Percentiles rank a stretch among this genome's conserved stretches.
phyloP scores from a whole-genome alignment of 148 eudicot genomes.

The Camellia lanceoleosa region DNA sequence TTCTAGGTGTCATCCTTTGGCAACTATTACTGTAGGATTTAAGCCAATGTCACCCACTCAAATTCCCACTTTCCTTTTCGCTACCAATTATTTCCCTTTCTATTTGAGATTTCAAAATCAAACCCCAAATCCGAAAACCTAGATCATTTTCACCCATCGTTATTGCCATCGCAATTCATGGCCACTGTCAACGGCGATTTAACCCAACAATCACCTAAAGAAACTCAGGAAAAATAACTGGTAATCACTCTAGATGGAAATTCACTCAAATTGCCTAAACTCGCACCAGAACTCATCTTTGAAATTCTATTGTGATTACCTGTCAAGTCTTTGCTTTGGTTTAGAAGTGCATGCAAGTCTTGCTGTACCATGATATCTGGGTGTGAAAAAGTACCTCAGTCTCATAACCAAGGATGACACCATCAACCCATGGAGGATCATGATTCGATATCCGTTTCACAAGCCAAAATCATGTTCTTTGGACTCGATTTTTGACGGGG shows the following conservation, averaged over 20 bases:
- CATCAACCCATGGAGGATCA: neutral
- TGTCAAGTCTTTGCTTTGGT: neutral
- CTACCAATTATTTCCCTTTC: conserved; percentile 2
- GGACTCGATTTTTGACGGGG: too few relatives aligned
- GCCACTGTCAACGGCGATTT: neutral
- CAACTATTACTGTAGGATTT: neutral
- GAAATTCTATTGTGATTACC: conserved; percentile 9
- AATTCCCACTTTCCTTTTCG: neutral
- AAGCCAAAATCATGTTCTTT: neutral
- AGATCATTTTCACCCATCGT: neutral
- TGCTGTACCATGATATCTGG: neutral
- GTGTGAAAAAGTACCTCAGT: conserved; percentile 9
- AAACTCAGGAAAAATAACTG: neutral
- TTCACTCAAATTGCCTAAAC: neutral
- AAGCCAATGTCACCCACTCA: neutral
- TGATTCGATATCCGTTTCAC: neutral
- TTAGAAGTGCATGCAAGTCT: neutral
- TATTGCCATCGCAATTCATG: neutral
- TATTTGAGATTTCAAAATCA: neutral
- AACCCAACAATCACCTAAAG: neutral
- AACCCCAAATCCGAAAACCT: neutral
- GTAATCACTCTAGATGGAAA: neutral
- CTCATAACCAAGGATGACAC: neutral
- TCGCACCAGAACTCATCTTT: neutral
- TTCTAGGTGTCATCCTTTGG: neutral